Evolutionary conservation across 345 rosid genomes (phyloP).

Genomic region (Psidium guajava): DNA sequence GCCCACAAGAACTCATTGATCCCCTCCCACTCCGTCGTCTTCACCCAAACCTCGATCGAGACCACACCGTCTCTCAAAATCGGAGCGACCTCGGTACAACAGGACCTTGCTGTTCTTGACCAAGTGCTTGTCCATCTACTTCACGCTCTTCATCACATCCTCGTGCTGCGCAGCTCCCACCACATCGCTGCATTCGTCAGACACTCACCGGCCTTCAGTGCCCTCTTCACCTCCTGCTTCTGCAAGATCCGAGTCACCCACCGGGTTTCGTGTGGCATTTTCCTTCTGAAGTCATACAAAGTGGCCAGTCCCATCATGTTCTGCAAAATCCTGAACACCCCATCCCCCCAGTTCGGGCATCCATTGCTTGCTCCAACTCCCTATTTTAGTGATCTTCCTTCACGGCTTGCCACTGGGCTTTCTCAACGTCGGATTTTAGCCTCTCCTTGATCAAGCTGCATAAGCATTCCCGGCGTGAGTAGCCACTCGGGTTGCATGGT

Average conservation of each 20-base stretch:
- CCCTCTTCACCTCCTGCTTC: constrained; percentile 28
- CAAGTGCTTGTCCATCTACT: constrained; percentile 38
- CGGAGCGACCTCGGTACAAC: constrained; percentile 57
- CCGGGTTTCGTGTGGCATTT: constrained; percentile 28
- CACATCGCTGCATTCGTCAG: constrained; percentile 32
- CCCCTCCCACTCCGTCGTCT: constrained; percentile 50
- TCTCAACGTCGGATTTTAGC: constrained; percentile 47
- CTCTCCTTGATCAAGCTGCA: constrained; percentile 55
- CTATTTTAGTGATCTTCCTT: constrained; percentile 11
- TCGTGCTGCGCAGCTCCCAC: constrained; percentile 23
- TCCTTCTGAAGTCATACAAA: constrained; percentile 34
- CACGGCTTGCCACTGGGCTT: constrained; percentile 31
- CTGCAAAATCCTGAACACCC: constrained; percentile 11
- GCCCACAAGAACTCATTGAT: constrained; percentile 26
- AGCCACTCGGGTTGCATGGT: constrained; percentile 41
- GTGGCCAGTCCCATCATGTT: constrained; percentile 74
- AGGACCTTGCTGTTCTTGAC: constrained; percentile 38
- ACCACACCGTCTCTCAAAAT: constrained; percentile 57
- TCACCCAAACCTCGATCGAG: constrained; percentile 70
- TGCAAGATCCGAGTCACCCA: constrained; percentile 29
- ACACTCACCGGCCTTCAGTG: constrained; percentile 36
- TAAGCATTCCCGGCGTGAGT: constrained; percentile 51
- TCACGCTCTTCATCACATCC: constrained; percentile 73
- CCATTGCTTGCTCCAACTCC: constrained; percentile 59
- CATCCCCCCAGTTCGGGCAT: constrained; percentile 21